Evolutionary conservation across 805 yeast genomes (phyloP), one percentile per base, ranked within the genome.

Genomic region (Kodamaea neixiangensis): DNA sequence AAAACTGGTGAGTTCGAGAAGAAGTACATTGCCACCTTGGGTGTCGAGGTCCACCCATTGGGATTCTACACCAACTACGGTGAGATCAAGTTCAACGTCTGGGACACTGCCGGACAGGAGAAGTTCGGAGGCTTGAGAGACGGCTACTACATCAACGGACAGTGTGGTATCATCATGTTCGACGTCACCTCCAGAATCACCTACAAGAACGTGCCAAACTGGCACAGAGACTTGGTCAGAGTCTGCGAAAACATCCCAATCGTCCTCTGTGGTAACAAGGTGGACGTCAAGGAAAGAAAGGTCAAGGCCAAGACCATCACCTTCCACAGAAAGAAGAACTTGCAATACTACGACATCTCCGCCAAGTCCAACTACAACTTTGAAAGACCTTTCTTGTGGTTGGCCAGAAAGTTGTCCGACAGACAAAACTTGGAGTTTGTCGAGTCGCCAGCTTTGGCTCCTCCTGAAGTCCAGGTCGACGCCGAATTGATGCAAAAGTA

Each of bases 101-200:
- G 99, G 99, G 99, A 94, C 77, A 94, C 99, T 50, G 99, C 99
- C 53, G 99, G 99, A 59, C 99, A 94, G 82, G 99, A 94, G 80
- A 94, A 94, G 80, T 94, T 94, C 65, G 99, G 99, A 77, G 99
- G 99, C 66, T 82, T 94, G 70, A 92, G 99, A 83, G 99, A 94
- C 71, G 99, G 99, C 72, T 94, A 94, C 82, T 94, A 94, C 80
- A 94, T 94, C 75, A 93, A 94, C 75, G 99, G 99, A 71, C 97
- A 94, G 80, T 94, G 99, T 83, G 99, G 98, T 80, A 94, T 94
- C 80, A 94, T 94, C 76, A 94, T 94, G 99, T 94, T 94, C 73
- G 99, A 94, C 77, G 99, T 94, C 58, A 94, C 99, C 57, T 91
- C 98, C 48, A 92, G 99, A 83, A 93, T 94, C 80, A 94, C 99